These are phyloP conservation scores for Cicer arietinum DNA, from an alignment of 306 rosid species.

Conservation along the genomic window DNA sequence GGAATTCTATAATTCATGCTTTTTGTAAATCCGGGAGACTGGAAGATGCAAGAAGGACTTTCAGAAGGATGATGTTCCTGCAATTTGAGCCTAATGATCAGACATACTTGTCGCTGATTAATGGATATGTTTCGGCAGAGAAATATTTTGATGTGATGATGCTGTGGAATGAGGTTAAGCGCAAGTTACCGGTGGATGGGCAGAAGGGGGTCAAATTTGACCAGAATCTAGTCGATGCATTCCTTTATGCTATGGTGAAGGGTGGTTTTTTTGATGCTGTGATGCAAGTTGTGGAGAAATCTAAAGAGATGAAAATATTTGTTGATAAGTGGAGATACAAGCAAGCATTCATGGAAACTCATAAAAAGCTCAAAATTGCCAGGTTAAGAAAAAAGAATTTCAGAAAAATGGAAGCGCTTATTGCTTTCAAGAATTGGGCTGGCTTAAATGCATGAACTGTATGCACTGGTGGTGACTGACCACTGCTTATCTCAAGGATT, in stretches of 20 bases:
- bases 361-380: conserved; percentile 83
- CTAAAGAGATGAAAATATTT: conserved; percentile 81
- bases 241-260: conserved; percentile 86
- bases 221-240: conserved; percentile 80
- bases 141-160: conserved; percentile 82
- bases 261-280: conserved; percentile 97
- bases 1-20: conserved; percentile 95
- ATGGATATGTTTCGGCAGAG: conserved; percentile 79
- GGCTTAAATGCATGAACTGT: conserved; percentile 73
- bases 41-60: conserved; percentile 94
- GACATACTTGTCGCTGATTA: conserved; percentile 82
- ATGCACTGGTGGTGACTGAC: conserved; percentile 4
- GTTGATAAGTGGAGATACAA: conserved; percentile 98
- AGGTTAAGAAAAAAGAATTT: conserved; percentile 75
- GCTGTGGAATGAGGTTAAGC: conserved; percentile 90
- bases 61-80: conserved; percentile 89
- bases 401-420: conserved; percentile 81
- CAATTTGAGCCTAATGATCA: conserved; percentile 87
- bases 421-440: conserved; percentile 97
- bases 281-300: conserved; percentile 95
- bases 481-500: conserved; percentile 24
- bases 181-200: conserved; percentile 65
- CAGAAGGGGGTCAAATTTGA: conserved; percentile 73
- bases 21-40: conserved; percentile 91
- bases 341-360: conserved; percentile 97